phyloP scores from a whole-genome alignment of 768 basidiomycete genomes.

The Lactarius indigo region DNA sequence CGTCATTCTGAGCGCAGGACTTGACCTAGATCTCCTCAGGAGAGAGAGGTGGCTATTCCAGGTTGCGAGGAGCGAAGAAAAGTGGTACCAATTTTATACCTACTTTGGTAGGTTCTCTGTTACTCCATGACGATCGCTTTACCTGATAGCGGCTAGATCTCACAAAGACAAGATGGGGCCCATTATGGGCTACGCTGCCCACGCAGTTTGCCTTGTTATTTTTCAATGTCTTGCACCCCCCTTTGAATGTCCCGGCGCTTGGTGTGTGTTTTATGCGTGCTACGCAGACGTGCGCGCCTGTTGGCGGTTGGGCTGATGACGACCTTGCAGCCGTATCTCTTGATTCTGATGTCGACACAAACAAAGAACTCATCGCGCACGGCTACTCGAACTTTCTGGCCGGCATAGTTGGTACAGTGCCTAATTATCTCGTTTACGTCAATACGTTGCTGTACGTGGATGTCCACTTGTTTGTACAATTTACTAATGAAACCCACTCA shows the following conservation, averaged over 20 bases:
- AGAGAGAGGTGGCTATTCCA: conserved; percentile 84
- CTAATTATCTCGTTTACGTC: conserved; percentile 86
- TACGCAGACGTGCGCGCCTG: neutral
- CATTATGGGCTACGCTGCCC: conserved; percentile 81
- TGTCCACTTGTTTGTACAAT: neutral
- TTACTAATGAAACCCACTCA: conserved; percentile 30
- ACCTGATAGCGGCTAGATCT: conserved; percentile 46
- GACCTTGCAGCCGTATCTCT: conserved; percentile 70
- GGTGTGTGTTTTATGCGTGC: conserved; percentile 40
- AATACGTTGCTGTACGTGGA: conserved; percentile 49
- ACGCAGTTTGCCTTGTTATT: conserved; percentile 93
- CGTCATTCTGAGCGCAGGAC: conserved; percentile 57
- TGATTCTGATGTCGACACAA: conserved; percentile 83
- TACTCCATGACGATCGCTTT: neutral
- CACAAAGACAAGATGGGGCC: conserved; percentile 52
- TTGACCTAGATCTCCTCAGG: conserved; percentile 60
- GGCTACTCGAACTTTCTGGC: conserved; percentile 87
- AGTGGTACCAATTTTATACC: conserved; percentile 86
- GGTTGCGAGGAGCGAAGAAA: conserved; percentile 43
- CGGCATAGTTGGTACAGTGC: conserved; percentile 79
- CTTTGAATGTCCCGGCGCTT: conserved; percentile 85
- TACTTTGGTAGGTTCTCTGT: conserved; percentile 57
- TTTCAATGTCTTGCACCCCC: conserved; percentile 82
- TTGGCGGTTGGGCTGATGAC: neutral
- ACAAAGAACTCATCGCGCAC: conserved; percentile 89